Base-by-base conservation (phyloP, 106 monocot species). In the Cymbidium sinense region DNA sequence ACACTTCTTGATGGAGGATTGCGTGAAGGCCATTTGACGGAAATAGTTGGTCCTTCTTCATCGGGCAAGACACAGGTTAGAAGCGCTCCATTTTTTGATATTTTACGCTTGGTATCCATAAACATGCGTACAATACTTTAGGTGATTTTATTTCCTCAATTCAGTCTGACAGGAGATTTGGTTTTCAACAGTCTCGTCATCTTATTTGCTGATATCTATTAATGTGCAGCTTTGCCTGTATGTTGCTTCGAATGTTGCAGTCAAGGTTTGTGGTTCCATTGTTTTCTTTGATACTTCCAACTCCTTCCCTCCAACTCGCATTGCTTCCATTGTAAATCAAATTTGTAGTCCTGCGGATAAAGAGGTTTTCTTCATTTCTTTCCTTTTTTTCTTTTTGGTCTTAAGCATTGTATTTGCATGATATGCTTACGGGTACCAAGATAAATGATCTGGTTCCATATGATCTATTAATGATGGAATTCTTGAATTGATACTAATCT, bases 1-100 rank as follows among this genome's bases (percentile, higher is more conserved):
- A 77, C 37, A 30, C 85, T 99, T 80, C 88, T 99, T 72, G 83
- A 85, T 72, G 99, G 99, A 41, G 99, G 99, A 70, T 64, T 99
- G 75, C 90, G 83, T 28, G 77, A 83, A 72, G 99, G 99, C 44
- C 89, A 95, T 64, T 33, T 99, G 77, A 87, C 89, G 35, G 99
- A 95, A 78, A 80, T 99, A 43, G 90, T 79, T 23, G 99, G 99
- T 34, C 84, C 90, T 70, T 95, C 92, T 17, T 95, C 99, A 52
- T 92, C 89, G 70, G 99, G 95, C 34, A 99, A 99, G 89, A 99
- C 99, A 71, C 95, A 99, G 78, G 95, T 99, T n/a, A 82, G 76
- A 83, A 71, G 51, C 31, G n/a, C 12, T 70, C n/a, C 19, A 61
- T 76, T 31, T 29, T 65, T 65, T 28, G 12, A 29, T 28, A n/a